Evolutionary conservation across 352 stramenopile species (phyloP).

Genomic region (Halophytophthora batemanensis): DNA sequence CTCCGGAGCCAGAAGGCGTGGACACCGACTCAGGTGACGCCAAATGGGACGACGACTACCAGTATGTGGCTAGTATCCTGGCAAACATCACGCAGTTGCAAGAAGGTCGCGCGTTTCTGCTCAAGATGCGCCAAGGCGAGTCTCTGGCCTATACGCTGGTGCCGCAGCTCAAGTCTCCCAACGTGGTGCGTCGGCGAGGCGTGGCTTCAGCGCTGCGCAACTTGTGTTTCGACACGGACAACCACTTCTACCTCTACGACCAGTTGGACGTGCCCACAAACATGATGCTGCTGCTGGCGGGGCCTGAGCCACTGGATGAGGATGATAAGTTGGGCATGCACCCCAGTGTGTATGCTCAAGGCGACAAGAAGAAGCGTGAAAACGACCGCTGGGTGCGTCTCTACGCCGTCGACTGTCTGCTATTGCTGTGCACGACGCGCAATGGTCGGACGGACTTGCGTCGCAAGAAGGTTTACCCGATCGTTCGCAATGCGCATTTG

Average conservation of each 20-base stretch:
- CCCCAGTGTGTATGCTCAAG: conserved; percentile 67
- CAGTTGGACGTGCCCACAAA: conserved; percentile 81
- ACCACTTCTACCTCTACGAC: conserved; percentile 87
- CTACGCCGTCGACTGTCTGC: conserved; percentile 63
- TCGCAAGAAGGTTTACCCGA: conserved; percentile 85
- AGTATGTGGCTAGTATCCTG: conserved; percentile 85
- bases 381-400: conserved; percentile 70
- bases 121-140: conserved; percentile 67
- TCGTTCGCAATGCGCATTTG: conserved; percentile 81
- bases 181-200: conserved; percentile 75
- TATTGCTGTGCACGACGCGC: conserved; percentile 76
- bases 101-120: conserved; percentile 71
- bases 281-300: conserved; percentile 69
- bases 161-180: conserved; percentile 77
- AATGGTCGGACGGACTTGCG: conserved; percentile 77
- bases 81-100: conserved; percentile 84
- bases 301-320: conserved; percentile 69
- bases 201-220: conserved; percentile 71
- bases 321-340: conserved; percentile 84
- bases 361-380: conserved; percentile 83
- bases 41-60: conserved; percentile 87
- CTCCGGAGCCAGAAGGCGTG: conserved; percentile 75
- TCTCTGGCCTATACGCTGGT: conserved; percentile 64
- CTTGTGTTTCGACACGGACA: conserved; percentile 86
- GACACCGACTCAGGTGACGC: conserved; percentile 65